These are phyloP conservation scores for Yamadazyma ubonensis DNA, from an alignment of 805 yeast species.

Conservation along the genomic window DNA sequence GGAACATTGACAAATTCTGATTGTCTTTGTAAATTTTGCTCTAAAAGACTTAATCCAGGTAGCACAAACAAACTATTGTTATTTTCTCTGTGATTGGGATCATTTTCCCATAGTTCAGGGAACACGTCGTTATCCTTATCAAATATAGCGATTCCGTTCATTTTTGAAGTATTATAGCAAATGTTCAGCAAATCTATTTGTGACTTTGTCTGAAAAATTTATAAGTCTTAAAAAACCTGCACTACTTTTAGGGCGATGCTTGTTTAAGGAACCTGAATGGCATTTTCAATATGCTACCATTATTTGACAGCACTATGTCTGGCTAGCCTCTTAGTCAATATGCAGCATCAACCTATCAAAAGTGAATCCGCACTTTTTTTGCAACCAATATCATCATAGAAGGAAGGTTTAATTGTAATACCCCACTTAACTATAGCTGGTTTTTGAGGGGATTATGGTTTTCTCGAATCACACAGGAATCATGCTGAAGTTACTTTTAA, in stretches of 20 bases:
- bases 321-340: not conserved
- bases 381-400: not conserved
- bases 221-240: too few relatives aligned
- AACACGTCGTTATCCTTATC: not conserved
- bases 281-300: too few relatives aligned
- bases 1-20: not conserved
- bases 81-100: not conserved
- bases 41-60: slow-evolving; percentile 2
- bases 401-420: slow-evolving; percentile 2
- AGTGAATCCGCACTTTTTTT: slow-evolving; percentile 2
- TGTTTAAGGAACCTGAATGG: not conserved
- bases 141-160: slow-evolving; percentile 7
- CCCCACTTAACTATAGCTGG: too few relatives aligned
- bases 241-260: not conserved
- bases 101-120: not conserved
- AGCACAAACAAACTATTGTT: not conserved
- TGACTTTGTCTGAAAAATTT: not conserved
- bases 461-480: too few relatives aligned
- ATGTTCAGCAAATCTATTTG: not conserved
- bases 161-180: not conserved
- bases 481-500: too few relatives aligned
- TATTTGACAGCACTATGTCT: too few relatives aligned
- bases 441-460: too few relatives aligned
- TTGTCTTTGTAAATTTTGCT: not conserved
- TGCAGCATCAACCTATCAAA: slow-evolving; percentile 4